Conservation (phyloP, 2,329 filamentous ascomycete species). For the Sclerotinia sclerotiorum region DNA sequence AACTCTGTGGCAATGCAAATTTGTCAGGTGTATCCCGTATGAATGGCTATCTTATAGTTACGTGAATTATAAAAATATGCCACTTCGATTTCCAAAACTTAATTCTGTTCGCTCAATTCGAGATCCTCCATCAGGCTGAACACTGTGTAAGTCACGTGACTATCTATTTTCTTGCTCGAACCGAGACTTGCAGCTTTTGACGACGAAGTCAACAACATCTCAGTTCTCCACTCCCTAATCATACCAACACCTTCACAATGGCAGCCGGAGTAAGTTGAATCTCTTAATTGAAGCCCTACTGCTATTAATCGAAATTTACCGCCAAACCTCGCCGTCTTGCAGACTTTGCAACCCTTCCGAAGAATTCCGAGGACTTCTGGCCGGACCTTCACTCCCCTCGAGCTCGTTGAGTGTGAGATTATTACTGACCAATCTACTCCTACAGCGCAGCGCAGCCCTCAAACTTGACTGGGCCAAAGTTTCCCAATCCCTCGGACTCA, state of each 20-base stretch:
- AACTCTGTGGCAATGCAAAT: background rate
- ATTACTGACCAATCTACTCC: slow-evolving; percentile 29
- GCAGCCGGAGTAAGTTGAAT: slow-evolving; percentile 61
- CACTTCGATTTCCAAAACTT: background rate
- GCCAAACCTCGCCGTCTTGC: background rate
- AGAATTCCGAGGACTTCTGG: slow-evolving; percentile 17
- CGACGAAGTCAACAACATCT: slow-evolving; percentile 38
- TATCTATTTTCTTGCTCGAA: slow-evolving; percentile 8
- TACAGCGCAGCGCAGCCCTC: slow-evolving; percentile 92
- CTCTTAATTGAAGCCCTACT: slow-evolving; percentile 30
- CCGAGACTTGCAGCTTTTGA: slow-evolving; percentile 30
- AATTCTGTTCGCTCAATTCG: no score
- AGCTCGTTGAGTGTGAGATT: background rate
- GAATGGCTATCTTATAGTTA: background rate
- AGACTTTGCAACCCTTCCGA: slow-evolving; percentile 23
- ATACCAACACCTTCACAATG: slow-evolving; percentile 58
- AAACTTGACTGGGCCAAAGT: slow-evolving; percentile 99
- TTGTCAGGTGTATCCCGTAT: no score
- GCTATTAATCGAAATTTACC: background rate
- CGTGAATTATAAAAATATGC: background rate
- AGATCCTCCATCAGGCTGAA: slow-evolving; percentile 6
- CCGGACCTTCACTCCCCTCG: background rate
- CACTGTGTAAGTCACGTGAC: slow-evolving; percentile 30
- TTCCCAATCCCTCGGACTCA: slow-evolving; percentile 89
- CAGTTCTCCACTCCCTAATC: slow-evolving; percentile 53